A percentile compares a stretch with the other conserved stretches of the same genome.
Conservation (phyloP, 1,139 yeast species). For the Taphrina flavorubra region DNA sequence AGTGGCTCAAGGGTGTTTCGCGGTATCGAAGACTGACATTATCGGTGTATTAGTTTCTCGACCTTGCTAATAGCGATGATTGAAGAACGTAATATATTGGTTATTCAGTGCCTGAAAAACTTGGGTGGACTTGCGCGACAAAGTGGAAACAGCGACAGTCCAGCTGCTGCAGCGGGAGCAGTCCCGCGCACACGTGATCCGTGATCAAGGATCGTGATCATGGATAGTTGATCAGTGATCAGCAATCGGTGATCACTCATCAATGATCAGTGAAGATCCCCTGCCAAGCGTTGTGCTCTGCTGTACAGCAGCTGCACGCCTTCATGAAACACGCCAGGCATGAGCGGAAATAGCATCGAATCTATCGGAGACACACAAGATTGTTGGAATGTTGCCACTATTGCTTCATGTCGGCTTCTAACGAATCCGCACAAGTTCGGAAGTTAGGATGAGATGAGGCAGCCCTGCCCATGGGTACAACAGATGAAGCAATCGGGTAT, state of each 20-base stretch:
- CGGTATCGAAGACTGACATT: constrained; percentile 15
- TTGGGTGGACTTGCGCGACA: not conserved
- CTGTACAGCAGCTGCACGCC: too few relatives aligned
- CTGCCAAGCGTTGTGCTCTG: too few relatives aligned
- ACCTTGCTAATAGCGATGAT: constrained; percentile 22
- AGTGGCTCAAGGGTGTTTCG: constrained; percentile 21
- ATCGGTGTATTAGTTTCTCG: constrained; percentile 19
- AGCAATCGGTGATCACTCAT: not conserved
- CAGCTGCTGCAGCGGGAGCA: constrained; percentile 19
- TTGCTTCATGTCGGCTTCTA: not conserved
- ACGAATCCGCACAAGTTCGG: too few relatives aligned
- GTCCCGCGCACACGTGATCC: constrained; percentile 12
- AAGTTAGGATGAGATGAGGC: too few relatives aligned
- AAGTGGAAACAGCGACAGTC: not conserved
- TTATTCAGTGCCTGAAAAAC: constrained; percentile 8
- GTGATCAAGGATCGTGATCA: not conserved
- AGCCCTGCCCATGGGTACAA: not conserved
- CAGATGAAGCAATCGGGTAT: not conserved
- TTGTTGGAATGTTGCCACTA: too few relatives aligned
- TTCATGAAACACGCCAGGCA: too few relatives aligned
- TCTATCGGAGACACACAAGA: not conserved
- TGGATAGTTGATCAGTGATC: not conserved
- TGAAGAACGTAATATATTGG: not conserved
- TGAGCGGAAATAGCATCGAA: too few relatives aligned
- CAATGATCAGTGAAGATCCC: not conserved